A percentile compares a stretch with the other conserved stretches of the same genome.
phyloP scores from a whole-genome alignment of 768 basidiomycete species.

The Leccinellum luteum region DNA sequence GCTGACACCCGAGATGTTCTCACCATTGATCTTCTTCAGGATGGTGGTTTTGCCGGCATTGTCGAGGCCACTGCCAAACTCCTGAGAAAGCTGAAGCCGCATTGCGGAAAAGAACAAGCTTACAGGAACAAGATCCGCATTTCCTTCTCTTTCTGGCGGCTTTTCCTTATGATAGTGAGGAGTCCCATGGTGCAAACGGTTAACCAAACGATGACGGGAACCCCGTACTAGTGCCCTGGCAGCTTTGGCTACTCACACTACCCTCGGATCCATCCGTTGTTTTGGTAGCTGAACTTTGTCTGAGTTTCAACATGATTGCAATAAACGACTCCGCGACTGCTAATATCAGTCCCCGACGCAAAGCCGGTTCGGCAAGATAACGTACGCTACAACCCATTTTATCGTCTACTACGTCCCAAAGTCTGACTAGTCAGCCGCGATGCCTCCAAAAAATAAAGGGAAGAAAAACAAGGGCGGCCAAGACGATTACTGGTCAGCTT shows the following conservation, averaged over 20 bases:
- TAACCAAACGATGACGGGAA: not conserved
- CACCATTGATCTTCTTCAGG: slow-evolving; percentile 89
- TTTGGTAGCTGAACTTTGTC: not conserved
- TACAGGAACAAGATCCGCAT: slow-evolving; percentile 96
- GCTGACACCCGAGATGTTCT: slow-evolving; percentile 84
- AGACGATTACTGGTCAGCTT: slow-evolving; percentile 72
- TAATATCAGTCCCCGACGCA: slow-evolving; percentile 14
- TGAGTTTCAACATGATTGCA: not conserved
- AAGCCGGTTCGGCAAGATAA: slow-evolving; percentile 17
- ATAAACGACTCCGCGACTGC: not conserved
- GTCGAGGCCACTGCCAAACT: slow-evolving; percentile 76
- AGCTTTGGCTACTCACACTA: not conserved
- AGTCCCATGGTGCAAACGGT: slow-evolving; percentile 65
- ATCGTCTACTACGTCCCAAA: not conserved
- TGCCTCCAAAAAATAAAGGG: slow-evolving; percentile 70
- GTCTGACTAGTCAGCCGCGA: slow-evolving; percentile 5
- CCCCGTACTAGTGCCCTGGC: not conserved
- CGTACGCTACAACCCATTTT: not conserved
- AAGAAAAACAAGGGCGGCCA: slow-evolving; percentile 84
- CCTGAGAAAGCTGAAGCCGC: slow-evolving; percentile 14
- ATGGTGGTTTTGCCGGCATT: slow-evolving; percentile 99
- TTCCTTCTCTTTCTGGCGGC: slow-evolving; percentile 91
- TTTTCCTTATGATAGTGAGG: slow-evolving; percentile 95
- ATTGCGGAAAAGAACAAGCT: slow-evolving; percentile 22
- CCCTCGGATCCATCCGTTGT: not conserved